Conservation (phyloP, 1,284 basidiomycete species). For the Malassezia restricta region DNA sequence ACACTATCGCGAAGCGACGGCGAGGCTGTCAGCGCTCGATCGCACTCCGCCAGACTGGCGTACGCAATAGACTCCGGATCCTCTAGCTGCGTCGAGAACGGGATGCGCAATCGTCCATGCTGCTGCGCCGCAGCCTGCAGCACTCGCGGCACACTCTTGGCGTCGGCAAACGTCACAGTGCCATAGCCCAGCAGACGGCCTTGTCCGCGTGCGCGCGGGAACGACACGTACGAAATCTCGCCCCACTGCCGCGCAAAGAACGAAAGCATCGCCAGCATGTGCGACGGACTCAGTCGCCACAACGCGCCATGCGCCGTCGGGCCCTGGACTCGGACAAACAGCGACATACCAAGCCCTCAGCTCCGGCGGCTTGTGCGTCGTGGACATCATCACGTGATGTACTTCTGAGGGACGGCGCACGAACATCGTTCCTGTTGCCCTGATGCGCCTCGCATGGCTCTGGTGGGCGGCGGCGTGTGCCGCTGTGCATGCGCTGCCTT, state of each 20-base stretch:
- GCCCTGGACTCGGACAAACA: constrained; percentile 13
- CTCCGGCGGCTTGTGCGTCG: no score
- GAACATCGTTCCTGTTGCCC: no score
- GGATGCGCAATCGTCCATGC: constrained; percentile 5
- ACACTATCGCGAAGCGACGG: constrained; percentile 8
- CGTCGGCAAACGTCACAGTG: constrained; percentile 2
- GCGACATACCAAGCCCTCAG: background rate
- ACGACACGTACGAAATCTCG: background rate
- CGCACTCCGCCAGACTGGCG: background rate
- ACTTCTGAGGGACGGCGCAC: no score
- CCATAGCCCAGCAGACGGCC: constrained; percentile 9
- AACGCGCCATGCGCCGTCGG: background rate
- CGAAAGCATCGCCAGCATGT: constrained; percentile 10
- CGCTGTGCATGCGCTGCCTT: no score
- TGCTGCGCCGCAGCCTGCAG: constrained; percentile 1
- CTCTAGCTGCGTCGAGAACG: background rate
- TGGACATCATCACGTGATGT: no score
- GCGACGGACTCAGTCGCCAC: constrained; percentile 11
- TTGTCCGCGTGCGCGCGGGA: constrained; percentile 3
- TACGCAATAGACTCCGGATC: constrained; percentile 4
- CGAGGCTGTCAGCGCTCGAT: constrained; percentile 1
- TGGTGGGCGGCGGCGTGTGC: no score
- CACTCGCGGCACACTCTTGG: background rate
- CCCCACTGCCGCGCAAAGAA: constrained; percentile 11
- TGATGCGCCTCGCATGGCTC: no score